Evolutionary conservation across 768 basidiomycete genomes (phyloP).

Genomic region (Kwoniella botswanensis): DNA sequence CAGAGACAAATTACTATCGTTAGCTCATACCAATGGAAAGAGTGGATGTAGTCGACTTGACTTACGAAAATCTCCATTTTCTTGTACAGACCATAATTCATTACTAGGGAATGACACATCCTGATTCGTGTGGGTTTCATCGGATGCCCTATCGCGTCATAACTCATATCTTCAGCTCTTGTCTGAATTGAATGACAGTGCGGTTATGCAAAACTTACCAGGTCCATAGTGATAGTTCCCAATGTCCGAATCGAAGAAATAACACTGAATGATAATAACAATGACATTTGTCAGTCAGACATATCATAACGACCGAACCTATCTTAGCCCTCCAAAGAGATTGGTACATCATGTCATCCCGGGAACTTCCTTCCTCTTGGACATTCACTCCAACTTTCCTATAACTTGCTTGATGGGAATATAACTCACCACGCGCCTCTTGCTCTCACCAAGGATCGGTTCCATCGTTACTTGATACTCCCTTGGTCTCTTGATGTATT

Average conservation of each 20-base stretch:
- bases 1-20: background rate
- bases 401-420: background rate
- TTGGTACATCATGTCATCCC: background rate
- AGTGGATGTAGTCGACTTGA: no score
- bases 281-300: background rate
- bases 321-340: no score
- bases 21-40: conserved; percentile 11
- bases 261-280: conserved; percentile 67
- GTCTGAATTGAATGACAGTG: no score
- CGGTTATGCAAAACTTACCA: conserved; percentile 25
- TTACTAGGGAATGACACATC: conserved; percentile 99
- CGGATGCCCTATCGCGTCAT: conserved; percentile 72
- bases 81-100: conserved; percentile 99
- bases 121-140: conserved; percentile 99
- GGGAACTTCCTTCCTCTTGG: background rate
- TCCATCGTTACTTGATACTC: conserved; percentile 59
- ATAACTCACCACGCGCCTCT: conserved; percentile 82
- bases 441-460: conserved; percentile 75
- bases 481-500: background rate
- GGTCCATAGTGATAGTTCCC: conserved; percentile 99
- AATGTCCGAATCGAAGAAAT: conserved; percentile 99
- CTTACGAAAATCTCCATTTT: conserved; percentile 99
- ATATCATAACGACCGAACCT: no score
- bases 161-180: no score
- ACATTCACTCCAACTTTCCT: background rate